Base-by-base conservation (phyloP, 1,139 yeast species). In the Suhomyces taliae region DNA sequence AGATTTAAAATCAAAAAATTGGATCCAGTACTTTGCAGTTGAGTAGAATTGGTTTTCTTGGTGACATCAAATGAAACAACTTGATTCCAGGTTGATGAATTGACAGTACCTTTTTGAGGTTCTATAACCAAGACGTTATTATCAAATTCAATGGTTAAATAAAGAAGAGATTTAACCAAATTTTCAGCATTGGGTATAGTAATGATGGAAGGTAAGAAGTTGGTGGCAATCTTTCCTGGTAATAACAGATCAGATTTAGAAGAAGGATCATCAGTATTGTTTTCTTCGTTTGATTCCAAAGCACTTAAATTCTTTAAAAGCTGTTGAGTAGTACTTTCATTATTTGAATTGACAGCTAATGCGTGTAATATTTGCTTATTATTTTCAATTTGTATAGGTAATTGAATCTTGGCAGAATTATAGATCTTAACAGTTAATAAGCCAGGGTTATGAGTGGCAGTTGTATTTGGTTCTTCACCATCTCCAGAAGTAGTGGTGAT, bases 21-120 rank as follows among this genome's bases (percentile, higher is more conserved):
- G 56, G 77, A 66, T 37, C 78, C 71, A 2, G 67, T 38, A 9
- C 10, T 49, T 37, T 48, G 51, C 9, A 46, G 27, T 26, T 46
- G 50, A 5, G 48, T 45, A 14, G 44, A 7, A 36, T 32, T 41
- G 32, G 56, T 48, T 38, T 53, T 76, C 40, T 89, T 81, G 10
- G 95, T 85, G 27, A 91, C 96, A 75, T 93, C 99, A 64, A 93
- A 93, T 8, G 91, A 84, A 10, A 96, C 88, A 19, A 89, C 90
- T 57, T 87, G 88, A 64, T 90, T 91, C 83, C 96, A 93, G 24
- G 69, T 75, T 44, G 70, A 74, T 58, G 67, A 75, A 56, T 59
- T 67, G 51, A 71, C 76, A 0, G 90, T 79, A 12, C 96, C 96
- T 50, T 81, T 76, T 39, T 82, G 82, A 4, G 96, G 91, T 56